These are phyloP conservation scores for Populus euphratica DNA, from an alignment of 345 rosid species.

Conservation along the genomic window DNA sequence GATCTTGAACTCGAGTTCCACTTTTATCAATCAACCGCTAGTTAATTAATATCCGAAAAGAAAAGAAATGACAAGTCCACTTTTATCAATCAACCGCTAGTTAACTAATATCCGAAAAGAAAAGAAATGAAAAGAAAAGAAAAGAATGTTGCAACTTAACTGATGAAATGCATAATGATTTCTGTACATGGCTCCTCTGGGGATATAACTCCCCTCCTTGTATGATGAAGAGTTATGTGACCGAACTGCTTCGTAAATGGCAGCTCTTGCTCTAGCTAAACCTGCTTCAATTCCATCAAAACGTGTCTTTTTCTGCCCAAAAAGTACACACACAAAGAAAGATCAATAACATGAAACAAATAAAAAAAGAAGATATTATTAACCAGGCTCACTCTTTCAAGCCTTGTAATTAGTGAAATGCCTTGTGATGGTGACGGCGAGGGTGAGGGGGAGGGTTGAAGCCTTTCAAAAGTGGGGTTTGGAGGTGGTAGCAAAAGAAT, in stretches of 20 bases:
- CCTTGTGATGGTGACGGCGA: not conserved
- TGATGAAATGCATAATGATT: conserved; percentile 68
- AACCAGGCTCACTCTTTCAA: not conserved
- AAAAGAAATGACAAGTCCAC: too few relatives aligned
- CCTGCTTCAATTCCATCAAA: conserved; percentile 25
- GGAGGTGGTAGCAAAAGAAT: not conserved
- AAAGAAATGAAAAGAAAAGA: fast-evolving
- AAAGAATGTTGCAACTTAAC: conserved; percentile 34
- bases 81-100: not conserved
- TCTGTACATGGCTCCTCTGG: conserved; percentile 58
- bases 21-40: not conserved
- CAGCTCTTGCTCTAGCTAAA: conserved; percentile 27
- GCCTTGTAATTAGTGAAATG: not conserved
- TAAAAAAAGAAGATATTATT: too few relatives aligned
- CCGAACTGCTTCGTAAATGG: conserved; percentile 38
- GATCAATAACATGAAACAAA: not conserved
- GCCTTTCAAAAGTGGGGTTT: not conserved
- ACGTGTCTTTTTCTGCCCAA: conserved; percentile 7
- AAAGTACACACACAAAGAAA: not conserved
- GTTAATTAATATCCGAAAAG: not conserved
- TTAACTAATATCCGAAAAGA: not conserved
- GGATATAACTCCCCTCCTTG: conserved; percentile 32
- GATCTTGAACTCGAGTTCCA: too few relatives aligned
- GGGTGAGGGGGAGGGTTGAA: not conserved
- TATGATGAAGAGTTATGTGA: conserved; percentile 39